A percentile compares a stretch with the other conserved stretches of the same genome.
Conservation (phyloP, 768 basidiomycete species). For the Boletus tylopilopsis region DNA sequence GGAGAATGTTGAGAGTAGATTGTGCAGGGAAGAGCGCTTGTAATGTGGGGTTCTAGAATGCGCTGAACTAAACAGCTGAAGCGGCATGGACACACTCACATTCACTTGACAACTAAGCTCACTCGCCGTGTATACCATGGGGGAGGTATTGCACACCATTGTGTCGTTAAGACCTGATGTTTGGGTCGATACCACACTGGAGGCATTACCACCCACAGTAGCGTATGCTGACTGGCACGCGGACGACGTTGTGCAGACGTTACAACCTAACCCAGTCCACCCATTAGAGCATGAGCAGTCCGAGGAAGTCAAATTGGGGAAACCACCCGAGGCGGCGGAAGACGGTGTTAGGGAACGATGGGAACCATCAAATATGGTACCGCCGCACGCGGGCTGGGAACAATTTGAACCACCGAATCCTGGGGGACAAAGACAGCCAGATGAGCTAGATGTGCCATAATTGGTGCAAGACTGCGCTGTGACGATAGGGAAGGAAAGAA, state of each 20-base stretch:
- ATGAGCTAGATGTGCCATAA: slow-evolving; percentile 18
- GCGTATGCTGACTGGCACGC: slow-evolving; percentile 68
- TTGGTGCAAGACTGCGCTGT: slow-evolving; percentile 28
- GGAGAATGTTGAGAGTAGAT: slow-evolving; percentile 74
- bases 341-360: slow-evolving; percentile 47
- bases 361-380: slow-evolving; percentile 73
- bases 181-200: slow-evolving; percentile 27
- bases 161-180: slow-evolving; percentile 51
- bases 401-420: slow-evolving; percentile 78
- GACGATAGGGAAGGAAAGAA: slow-evolving; percentile 4
- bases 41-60: slow-evolving; percentile 73
- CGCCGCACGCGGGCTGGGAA: slow-evolving; percentile 70
- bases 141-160: slow-evolving; percentile 65
- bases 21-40: slow-evolving; percentile 69
- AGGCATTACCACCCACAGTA: slow-evolving; percentile 36
- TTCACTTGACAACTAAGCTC: slow-evolving; percentile 84
- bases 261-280: slow-evolving; percentile 78
- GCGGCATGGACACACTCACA: slow-evolving; percentile 44
- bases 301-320: slow-evolving; percentile 63
- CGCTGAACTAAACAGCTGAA: not conserved
- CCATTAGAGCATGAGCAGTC: slow-evolving; percentile 68
- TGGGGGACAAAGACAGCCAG: slow-evolving; percentile 67
- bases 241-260: slow-evolving; percentile 65
- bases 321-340: slow-evolving; percentile 36
- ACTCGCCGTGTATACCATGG: slow-evolving; percentile 72